phyloP scores from a whole-genome alignment of 176 grass and related monocot genomes.

The Aegilops longissima region DNA sequence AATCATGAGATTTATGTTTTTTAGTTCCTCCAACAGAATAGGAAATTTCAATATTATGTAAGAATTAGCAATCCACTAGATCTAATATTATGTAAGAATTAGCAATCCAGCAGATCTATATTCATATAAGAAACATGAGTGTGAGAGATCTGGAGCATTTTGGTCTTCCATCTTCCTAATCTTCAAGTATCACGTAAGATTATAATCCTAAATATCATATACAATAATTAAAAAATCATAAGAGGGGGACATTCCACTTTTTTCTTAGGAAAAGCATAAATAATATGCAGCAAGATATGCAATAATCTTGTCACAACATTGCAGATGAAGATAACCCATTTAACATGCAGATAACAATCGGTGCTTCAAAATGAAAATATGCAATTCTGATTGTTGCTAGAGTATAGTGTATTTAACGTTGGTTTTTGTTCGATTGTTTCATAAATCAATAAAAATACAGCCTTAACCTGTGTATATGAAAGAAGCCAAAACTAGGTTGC shows the following conservation, averaged over 20 bases:
- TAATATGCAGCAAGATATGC: background rate
- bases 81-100: background rate
- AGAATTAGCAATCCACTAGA: background rate
- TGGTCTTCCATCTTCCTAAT: background rate
- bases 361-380: background rate
- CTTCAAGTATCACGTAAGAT: background rate
- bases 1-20: background rate
- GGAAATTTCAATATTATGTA: background rate
- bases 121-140: background rate
- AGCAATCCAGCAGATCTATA: background rate
- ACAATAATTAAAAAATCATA: background rate
- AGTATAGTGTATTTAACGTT: background rate
- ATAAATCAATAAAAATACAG: background rate
- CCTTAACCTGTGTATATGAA: background rate
- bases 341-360: background rate
- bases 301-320: background rate
- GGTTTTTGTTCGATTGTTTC: background rate
- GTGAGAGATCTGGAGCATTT: background rate
- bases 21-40: background rate
- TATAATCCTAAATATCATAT: background rate
- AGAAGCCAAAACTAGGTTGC: background rate
- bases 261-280: background rate
- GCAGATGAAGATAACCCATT: background rate
- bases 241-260: background rate
- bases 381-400: background rate